Evolutionary conservation across 352 stramenopile species (phyloP).

Genomic region (Phytopythium helicoides): DNA sequence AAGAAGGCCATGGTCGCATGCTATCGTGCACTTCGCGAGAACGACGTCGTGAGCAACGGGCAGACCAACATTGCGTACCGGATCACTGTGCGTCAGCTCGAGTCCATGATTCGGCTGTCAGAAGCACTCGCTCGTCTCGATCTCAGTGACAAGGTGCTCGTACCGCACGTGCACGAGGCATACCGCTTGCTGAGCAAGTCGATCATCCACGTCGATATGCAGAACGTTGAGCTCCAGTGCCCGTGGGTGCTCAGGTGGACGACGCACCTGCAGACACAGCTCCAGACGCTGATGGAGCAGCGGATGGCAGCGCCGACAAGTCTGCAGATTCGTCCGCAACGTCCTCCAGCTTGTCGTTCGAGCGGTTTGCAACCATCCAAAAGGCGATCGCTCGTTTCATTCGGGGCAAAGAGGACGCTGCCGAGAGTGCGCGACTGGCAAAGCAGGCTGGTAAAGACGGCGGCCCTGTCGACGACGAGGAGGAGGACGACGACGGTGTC

Average conservation of each 20-base stretch:
- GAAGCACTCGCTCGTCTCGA: conserved; percentile 96
- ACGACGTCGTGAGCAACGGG: conserved; percentile 91
- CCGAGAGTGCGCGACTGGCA: conserved; percentile 42
- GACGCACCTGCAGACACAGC: conserved; percentile 27
- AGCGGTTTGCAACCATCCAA: conserved; percentile 80
- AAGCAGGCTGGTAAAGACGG: conserved; percentile 24
- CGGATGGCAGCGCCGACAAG: background rate
- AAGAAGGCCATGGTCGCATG: conserved; percentile 96
- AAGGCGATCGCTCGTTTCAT: conserved; percentile 77
- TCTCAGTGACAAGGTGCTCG: conserved; percentile 90
- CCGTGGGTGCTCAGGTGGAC: conserved; percentile 44
- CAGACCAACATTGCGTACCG: conserved; percentile 96
- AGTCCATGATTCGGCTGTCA: conserved; percentile 97
- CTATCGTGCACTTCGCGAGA: conserved; percentile 97
- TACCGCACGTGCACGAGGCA: conserved; percentile 94
- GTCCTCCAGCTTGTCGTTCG: conserved; percentile 67
- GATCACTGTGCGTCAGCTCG: conserved; percentile 98
- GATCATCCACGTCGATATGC: conserved; percentile 99
- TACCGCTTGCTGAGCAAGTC: conserved; percentile 97
- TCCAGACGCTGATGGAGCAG: conserved; percentile 7
- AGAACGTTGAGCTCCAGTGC: conserved; percentile 93
- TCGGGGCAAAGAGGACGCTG: conserved; percentile 74
- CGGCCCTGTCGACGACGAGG: conserved; percentile 31
- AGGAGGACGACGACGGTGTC: conserved; percentile 51
- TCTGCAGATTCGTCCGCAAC: background rate